Evolutionary conservation across 164 flowering plant genomes (phyloP).

Genomic region (Cinnamomum micranthum): DNA sequence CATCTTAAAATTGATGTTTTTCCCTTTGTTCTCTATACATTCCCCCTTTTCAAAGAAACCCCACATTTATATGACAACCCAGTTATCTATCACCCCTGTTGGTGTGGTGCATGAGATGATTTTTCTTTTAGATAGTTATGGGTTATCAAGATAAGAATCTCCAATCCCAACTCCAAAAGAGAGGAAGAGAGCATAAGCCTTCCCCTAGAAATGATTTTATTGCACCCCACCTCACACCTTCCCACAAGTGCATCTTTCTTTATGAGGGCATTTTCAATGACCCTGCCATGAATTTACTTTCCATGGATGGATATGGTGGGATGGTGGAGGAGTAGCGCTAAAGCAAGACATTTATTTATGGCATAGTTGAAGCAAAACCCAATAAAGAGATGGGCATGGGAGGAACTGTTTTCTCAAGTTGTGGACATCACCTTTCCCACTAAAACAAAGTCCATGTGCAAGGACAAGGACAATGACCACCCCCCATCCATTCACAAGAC

Average conservation of each 20-base stretch:
- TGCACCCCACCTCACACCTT: not conserved
- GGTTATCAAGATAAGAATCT: slow-evolving; percentile 22
- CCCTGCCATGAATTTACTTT: slow-evolving; percentile 24
- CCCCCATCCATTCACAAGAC: not conserved
- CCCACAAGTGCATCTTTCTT: slow-evolving; percentile 9
- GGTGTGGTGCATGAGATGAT: slow-evolving; percentile 3
- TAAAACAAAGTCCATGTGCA: slow-evolving; percentile 18
- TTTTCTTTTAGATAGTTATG: slow-evolving; percentile 20
- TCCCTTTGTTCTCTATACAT: slow-evolving; percentile 24
- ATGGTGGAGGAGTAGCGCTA: slow-evolving; percentile 23
- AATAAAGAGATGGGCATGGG: slow-evolving; percentile 14
- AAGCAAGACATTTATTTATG: slow-evolving; percentile 22
- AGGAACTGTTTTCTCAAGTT: slow-evolving; percentile 9
- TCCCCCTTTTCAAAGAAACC: slow-evolving; percentile 13
- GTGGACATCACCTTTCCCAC: slow-evolving; percentile 22
- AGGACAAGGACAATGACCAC: not conserved
- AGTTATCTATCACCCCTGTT: slow-evolving; percentile 9
- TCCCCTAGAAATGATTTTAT: slow-evolving; percentile 32
- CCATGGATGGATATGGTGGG: slow-evolving; percentile 20
- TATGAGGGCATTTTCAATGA: slow-evolving; percentile 41
- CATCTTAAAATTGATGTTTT: slow-evolving; percentile 27
- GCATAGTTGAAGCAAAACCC: slow-evolving; percentile 30
- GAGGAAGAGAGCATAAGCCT: slow-evolving; percentile 7
- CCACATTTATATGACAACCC: slow-evolving; percentile 23
- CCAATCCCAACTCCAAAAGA: slow-evolving; percentile 5